These are phyloP conservation scores for Citrullus amarus DNA, from an alignment of 306 rosid genomes.

Conservation along the genomic window DNA sequence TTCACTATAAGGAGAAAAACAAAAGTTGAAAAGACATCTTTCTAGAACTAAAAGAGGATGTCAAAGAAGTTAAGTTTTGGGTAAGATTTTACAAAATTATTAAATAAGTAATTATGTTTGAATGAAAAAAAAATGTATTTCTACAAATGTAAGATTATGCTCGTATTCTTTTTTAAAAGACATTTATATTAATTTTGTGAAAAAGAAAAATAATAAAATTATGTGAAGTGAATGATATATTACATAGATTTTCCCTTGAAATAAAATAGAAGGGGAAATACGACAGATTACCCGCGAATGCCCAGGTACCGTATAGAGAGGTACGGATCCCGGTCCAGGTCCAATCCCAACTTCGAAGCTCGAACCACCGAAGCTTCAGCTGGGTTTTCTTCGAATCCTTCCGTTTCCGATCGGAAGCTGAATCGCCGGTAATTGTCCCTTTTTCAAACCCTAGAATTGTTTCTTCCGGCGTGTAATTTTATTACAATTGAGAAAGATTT, in stretches of 20 bases:
- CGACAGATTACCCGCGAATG: not conserved
- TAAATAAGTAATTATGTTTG: too few relatives aligned
- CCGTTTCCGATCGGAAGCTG: not conserved
- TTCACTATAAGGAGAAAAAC: too few relatives aligned
- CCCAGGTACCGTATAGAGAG: not conserved
- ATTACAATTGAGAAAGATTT: not conserved
- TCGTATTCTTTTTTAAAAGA: not conserved
- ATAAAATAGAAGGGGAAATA: not conserved
- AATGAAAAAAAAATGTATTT: not conserved
- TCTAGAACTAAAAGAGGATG: too few relatives aligned
- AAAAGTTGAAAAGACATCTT: too few relatives aligned
- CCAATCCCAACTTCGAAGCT: not conserved
- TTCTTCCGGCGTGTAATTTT: not conserved
- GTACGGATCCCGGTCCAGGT: not conserved
- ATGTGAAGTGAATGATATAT: not conserved
- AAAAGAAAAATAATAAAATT: too few relatives aligned
- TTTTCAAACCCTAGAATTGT: not conserved
- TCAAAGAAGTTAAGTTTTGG: too few relatives aligned
- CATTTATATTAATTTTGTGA: not conserved
- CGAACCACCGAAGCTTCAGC: not conserved
- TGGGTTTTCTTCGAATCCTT: not conserved
- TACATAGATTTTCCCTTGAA: not conserved
- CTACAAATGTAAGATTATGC: not conserved
- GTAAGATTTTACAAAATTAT: too few relatives aligned
- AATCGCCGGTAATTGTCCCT: not conserved